Percentiles rank a stretch among this genome's conserved stretches.
Evolutionary conservation across 1,284 basidiomycete genomes (phyloP).

Genomic region (Ganoderma resinaceum): DNA sequence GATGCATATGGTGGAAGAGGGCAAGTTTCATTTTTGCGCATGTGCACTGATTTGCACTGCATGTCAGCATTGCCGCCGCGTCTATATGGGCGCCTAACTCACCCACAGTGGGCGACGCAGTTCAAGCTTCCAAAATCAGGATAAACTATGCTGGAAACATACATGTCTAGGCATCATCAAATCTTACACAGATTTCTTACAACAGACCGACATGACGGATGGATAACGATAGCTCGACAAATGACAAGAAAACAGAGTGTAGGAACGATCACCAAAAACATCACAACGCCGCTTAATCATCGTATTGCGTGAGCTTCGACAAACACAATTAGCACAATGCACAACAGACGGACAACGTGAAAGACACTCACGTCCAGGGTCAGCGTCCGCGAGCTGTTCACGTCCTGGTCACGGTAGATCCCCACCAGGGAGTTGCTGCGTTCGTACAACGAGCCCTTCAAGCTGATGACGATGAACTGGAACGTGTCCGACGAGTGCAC

Average conservation of each 20-base stretch:
- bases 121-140: too few relatives aligned
- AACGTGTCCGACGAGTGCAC: slow-evolving; percentile 81
- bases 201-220: neutral
- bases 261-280: neutral
- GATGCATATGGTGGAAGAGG: too few relatives aligned
- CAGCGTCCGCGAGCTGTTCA: slow-evolving; percentile 88
- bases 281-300: slow-evolving; percentile 29
- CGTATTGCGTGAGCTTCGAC: slow-evolving; percentile 52
- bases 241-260: slow-evolving; percentile 1
- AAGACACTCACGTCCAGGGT: slow-evolving; percentile 83
- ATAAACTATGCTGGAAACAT: too few relatives aligned
- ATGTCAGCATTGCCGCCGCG: too few relatives aligned
- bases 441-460: slow-evolving; percentile 93
- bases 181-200: neutral
- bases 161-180: too few relatives aligned
- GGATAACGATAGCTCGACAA: slow-evolving; percentile 1
- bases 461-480: slow-evolving; percentile 97
- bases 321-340: neutral
- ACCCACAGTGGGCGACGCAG: too few relatives aligned
- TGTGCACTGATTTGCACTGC: too few relatives aligned
- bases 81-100: too few relatives aligned
- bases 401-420: slow-evolving; percentile 92
- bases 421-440: slow-evolving; percentile 91
- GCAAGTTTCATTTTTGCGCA: too few relatives aligned
- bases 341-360: neutral